A percentile compares a stretch with the other conserved stretches of the same genome.
Conservation (phyloP, 345 rosid species). For the Salix brachista region DNA sequence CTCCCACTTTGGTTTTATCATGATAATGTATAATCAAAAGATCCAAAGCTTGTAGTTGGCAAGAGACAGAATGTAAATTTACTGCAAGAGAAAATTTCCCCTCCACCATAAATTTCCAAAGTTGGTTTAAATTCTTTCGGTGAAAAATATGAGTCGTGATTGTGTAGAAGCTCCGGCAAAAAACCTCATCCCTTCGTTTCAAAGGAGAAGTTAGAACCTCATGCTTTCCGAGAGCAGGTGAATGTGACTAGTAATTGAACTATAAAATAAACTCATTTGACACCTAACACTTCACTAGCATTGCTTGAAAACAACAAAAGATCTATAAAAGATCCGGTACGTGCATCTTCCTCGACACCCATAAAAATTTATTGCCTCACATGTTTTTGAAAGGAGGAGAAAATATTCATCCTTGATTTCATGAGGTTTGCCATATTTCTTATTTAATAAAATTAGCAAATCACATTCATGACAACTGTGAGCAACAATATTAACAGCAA, state of each 20-base stretch:
- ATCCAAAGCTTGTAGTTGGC: background rate
- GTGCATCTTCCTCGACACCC: background rate
- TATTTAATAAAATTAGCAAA: background rate
- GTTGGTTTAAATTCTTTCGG: background rate
- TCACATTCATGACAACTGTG: slow-evolving; percentile 19
- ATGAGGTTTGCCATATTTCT: background rate
- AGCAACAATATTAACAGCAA: background rate
- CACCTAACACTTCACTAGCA: background rate
- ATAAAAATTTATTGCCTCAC: background rate
- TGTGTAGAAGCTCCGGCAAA: background rate
- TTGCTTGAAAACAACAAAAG: background rate
- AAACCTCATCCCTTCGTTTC: background rate
- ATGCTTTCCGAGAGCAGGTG: background rate
- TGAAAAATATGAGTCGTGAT: background rate
- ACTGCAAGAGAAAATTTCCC: background rate
- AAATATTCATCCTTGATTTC: background rate
- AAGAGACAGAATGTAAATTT: slow-evolving; percentile 3
- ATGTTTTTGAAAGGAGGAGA: slow-evolving; percentile 8
- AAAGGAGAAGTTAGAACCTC: background rate
- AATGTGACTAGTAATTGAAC: background rate
- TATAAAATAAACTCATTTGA: background rate
- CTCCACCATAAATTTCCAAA: background rate
- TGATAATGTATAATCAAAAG: slow-evolving; percentile 18
- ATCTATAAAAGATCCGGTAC: background rate
- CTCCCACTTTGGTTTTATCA: slow-evolving; percentile 14